Evolutionary conservation across 2,329 filamentous ascomycete genomes (phyloP).

Genomic region (Trichophyton verrucosum): DNA sequence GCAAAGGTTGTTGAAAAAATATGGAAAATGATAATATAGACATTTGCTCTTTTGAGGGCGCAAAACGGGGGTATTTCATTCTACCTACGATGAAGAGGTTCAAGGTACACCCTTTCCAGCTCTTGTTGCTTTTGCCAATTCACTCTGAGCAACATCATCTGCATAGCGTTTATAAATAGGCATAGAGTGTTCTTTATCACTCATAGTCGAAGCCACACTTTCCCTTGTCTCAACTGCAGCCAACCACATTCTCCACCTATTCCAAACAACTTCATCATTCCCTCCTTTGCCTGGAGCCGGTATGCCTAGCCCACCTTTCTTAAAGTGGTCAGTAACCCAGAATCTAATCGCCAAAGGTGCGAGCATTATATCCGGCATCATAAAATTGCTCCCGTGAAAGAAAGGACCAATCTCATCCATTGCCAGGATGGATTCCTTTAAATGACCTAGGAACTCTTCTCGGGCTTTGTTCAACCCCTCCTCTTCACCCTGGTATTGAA

Average conservation of each 20-base stretch:
- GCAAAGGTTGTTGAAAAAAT: conserved; percentile 59
- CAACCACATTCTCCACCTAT: conserved; percentile 53
- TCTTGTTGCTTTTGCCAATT: conserved; percentile 51
- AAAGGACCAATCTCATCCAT: conserved; percentile 53
- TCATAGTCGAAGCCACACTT: conserved; percentile 57
- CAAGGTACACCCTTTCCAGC: conserved; percentile 43
- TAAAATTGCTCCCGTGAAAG: conserved; percentile 53
- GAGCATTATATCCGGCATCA: conserved; percentile 56
- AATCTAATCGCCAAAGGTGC: conserved; percentile 61
- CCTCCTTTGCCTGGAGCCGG: conserved; percentile 37
- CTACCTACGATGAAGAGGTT: not conserved
- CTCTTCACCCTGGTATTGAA: conserved; percentile 34
- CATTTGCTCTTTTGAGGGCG: not conserved
- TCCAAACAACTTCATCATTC: conserved; percentile 48
- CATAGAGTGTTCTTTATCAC: conserved; percentile 54
- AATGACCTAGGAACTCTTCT: conserved; percentile 43
- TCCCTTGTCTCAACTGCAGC: conserved; percentile 46
- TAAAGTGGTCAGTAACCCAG: conserved; percentile 62
- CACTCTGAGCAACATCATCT: conserved; percentile 44
- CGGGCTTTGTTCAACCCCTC: conserved; percentile 36
- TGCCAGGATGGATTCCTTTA: conserved; percentile 50
- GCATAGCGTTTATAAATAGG: conserved; percentile 57
- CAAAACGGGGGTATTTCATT: too few species aligned
- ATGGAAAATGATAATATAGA: conserved; percentile 38
- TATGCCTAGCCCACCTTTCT: conserved; percentile 46